Conservation (phyloP, 108 stramenopile genomes). For the Cylindrotheca closterium region DNA sequence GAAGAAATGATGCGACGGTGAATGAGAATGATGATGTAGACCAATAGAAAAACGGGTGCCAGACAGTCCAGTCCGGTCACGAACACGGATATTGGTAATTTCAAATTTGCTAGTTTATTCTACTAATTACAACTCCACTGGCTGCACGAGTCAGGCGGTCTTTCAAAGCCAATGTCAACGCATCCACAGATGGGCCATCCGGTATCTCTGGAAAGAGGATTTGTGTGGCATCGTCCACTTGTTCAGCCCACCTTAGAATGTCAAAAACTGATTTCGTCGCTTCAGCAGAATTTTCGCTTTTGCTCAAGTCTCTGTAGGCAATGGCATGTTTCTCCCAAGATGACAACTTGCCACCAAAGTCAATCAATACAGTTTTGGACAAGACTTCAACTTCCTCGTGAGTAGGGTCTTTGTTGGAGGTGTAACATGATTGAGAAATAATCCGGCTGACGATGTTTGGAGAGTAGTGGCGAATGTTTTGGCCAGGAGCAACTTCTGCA, state of each 20-base stretch:
- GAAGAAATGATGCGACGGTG: too few species aligned
- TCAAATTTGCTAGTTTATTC: too few species aligned
- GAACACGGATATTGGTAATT: too few species aligned
- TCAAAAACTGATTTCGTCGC: conserved; percentile 82
- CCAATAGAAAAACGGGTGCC: too few species aligned
- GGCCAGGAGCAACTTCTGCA: conserved; percentile 88
- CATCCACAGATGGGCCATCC: conserved; percentile 15
- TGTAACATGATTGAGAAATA: conserved; percentile 31
- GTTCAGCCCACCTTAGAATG: conserved; percentile 88
- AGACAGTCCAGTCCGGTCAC: too few species aligned
- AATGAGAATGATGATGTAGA: too few species aligned
- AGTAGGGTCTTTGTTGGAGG: neutral
- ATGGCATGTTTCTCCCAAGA: conserved; percentile 49
- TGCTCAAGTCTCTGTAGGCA: conserved; percentile 80
- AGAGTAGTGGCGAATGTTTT: conserved; percentile 94
- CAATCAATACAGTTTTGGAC: conserved; percentile 71
- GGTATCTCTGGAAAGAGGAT: conserved; percentile 74
- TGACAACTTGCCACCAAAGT: conserved; percentile 70
- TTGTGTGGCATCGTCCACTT: conserved; percentile 46
- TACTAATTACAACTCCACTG: conserved; percentile 67
- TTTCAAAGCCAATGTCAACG: conserved; percentile 72
- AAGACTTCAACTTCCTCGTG: conserved; percentile 36
- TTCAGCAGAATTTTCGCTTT: conserved; percentile 47
- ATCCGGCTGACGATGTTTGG: conserved; percentile 89
- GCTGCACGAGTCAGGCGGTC: conserved; percentile 85